Conservation (phyloP, 2,329 filamentous ascomycete species). For the Dothidotthia symphoricarpi region DNA sequence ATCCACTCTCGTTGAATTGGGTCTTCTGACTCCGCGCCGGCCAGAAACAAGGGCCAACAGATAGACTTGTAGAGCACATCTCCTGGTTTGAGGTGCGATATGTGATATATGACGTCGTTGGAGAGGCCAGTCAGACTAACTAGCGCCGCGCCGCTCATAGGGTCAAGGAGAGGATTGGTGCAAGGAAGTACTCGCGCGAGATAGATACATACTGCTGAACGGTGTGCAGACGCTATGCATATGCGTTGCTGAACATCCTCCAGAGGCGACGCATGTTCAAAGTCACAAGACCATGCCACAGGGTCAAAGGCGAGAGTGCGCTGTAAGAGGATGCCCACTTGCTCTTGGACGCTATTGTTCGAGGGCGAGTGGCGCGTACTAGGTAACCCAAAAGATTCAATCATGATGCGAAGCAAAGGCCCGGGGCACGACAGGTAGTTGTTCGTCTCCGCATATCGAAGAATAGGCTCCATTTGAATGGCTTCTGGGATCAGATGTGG, state of each 20-base stretch:
- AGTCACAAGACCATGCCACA: slow-evolving; percentile 30
- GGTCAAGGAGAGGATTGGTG: slow-evolving; percentile 43
- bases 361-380: slow-evolving; percentile 18
- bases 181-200: slow-evolving; percentile 35
- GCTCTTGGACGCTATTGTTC: slow-evolving; percentile 21
- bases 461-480: slow-evolving; percentile 34
- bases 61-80: slow-evolving; percentile 60
- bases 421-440: slow-evolving; percentile 42
- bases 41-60: slow-evolving; percentile 60
- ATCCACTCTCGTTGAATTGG: slow-evolving; percentile 52
- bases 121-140: slow-evolving; percentile 44
- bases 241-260: slow-evolving; percentile 37
- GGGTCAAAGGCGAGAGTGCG: slow-evolving; percentile 35
- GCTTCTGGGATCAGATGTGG: slow-evolving; percentile 31
- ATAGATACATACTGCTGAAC: slow-evolving; percentile 44
- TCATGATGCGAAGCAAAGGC: slow-evolving; percentile 38
- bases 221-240: slow-evolving; percentile 40
- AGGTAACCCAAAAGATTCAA: slow-evolving; percentile 36
- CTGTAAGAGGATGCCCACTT: slow-evolving; percentile 25
- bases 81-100: slow-evolving; percentile 49
- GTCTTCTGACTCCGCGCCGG: slow-evolving; percentile 56
- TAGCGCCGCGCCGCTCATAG: slow-evolving; percentile 37
- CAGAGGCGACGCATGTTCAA: slow-evolving; percentile 34
- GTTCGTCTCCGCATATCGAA: slow-evolving; percentile 43
- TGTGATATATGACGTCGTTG: slow-evolving; percentile 52